Conservation (phyloP, 352 stramenopile genomes). For the Salisapilia sapeloensis region DNA sequence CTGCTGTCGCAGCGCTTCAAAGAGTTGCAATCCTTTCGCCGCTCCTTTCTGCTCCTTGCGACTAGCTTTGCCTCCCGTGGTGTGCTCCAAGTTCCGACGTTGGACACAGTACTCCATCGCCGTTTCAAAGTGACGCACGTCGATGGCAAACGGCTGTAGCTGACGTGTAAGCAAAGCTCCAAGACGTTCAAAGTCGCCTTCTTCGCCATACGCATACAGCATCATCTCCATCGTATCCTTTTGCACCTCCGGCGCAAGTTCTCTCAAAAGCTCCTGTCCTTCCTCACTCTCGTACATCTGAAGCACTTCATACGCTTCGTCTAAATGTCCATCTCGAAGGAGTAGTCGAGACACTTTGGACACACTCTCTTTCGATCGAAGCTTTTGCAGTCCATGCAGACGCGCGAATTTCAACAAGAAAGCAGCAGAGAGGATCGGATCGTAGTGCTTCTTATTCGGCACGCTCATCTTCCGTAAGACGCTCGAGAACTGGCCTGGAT, state of each 20-base stretch:
- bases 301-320: slow-evolving; percentile 32
- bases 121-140: slow-evolving; percentile 38
- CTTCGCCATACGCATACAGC: slow-evolving; percentile 49
- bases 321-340: slow-evolving; percentile 16
- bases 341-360: slow-evolving; percentile 29
- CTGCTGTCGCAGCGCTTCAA: slow-evolving; percentile 48
- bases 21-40: slow-evolving; percentile 40
- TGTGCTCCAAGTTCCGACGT: too few relatives aligned
- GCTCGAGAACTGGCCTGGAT: slow-evolving; percentile 5
- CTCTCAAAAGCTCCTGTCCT: slow-evolving; percentile 21
- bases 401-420: slow-evolving; percentile 43
- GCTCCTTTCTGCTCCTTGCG: slow-evolving; percentile 11
- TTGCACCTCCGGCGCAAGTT: slow-evolving; percentile 39
- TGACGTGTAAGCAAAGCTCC: slow-evolving; percentile 26
- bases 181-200: slow-evolving; percentile 19
- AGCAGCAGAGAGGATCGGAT: slow-evolving; percentile 18
- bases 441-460: slow-evolving; percentile 4
- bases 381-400: slow-evolving; percentile 15
- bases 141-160: slow-evolving; percentile 23
- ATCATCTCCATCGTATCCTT: slow-evolving; percentile 50
- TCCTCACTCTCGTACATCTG: slow-evolving; percentile 17
- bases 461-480: too few relatives aligned
- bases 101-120: slow-evolving; percentile 46
- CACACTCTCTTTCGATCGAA: slow-evolving; percentile 17
- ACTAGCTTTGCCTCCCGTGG: slow-evolving; percentile 7